Conservation (phyloP, 2,329 filamentous ascomycete species). For the Sarocladium oryzae region DNA sequence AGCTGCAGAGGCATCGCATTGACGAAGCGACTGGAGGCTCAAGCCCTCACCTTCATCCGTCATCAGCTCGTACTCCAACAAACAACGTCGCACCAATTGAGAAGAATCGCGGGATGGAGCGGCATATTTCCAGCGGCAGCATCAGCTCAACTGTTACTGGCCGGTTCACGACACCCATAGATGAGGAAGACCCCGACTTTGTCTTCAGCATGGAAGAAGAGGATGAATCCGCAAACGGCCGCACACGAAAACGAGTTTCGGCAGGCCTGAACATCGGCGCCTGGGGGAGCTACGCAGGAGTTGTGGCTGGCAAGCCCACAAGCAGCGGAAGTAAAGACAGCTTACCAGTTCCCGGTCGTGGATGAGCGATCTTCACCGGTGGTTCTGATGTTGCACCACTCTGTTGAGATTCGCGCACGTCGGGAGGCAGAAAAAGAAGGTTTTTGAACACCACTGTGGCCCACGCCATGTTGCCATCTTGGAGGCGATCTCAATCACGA, state of each 20-base stretch:
- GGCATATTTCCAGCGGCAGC: constrained; percentile 54
- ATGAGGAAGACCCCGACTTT: constrained; percentile 53
- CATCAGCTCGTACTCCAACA: constrained; percentile 36
- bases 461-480: too few species aligned
- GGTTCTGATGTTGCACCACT: background rate
- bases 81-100: constrained; percentile 31
- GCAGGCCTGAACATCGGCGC: constrained; percentile 33
- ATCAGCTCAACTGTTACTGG: constrained; percentile 48
- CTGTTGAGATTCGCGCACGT: too few species aligned
- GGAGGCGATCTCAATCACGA: too few species aligned
- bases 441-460: too few species aligned
- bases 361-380: constrained; percentile 14
- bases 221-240: constrained; percentile 39
- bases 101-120: constrained; percentile 41
- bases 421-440: too few species aligned
- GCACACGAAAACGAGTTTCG: constrained; percentile 43
- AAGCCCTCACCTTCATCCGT: constrained; percentile 46
- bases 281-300: constrained; percentile 36
- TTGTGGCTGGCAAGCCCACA: constrained; percentile 23
- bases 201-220: constrained; percentile 61
- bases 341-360: constrained; percentile 25
- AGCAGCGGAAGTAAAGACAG: constrained; percentile 23
- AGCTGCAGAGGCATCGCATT: constrained; percentile 54
- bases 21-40: constrained; percentile 35
- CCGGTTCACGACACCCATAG: constrained; percentile 57